Conservation (phyloP, 2,329 filamentous ascomycete genomes). For the Dactylellina drechsleri region DNA sequence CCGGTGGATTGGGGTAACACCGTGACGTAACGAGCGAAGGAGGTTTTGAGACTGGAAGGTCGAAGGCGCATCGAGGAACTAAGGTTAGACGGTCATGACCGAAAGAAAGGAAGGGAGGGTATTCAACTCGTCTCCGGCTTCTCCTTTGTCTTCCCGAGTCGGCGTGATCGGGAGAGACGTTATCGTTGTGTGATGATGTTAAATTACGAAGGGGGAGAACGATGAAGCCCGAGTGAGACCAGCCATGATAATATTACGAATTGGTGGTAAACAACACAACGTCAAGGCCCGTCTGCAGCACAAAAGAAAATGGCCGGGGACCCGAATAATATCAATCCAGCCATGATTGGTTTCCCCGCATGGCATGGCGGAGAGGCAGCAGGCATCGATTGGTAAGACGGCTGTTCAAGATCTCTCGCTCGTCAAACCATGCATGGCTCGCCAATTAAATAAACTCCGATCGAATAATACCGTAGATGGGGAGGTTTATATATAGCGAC, state of each 20-base stretch:
- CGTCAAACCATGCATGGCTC: slow-evolving; percentile 37
- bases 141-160: too few relatives aligned
- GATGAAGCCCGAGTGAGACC: not conserved
- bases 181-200: not conserved
- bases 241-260: not conserved
- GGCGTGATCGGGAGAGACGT: too few relatives aligned
- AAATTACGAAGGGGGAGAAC: not conserved
- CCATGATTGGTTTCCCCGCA: slow-evolving; percentile 22
- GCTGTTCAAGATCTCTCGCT: not conserved
- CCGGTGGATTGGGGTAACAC: slow-evolving; percentile 17
- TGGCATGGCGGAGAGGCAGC: slow-evolving; percentile 26
- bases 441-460: slow-evolving; percentile 2
- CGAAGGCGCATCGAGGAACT: slow-evolving; percentile 42
- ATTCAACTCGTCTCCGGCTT: not conserved
- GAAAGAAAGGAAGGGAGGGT: slow-evolving; percentile 1
- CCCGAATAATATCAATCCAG: not conserved
- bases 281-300: not conserved
- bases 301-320: not conserved
- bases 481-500: too few relatives aligned
- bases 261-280: slow-evolving; percentile 38
- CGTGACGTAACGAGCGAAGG: slow-evolving; percentile 49
- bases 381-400: slow-evolving; percentile 41
- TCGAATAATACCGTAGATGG: too few relatives aligned
- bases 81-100: slow-evolving; percentile 28
- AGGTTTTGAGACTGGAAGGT: slow-evolving; percentile 52